Base-by-base conservation (phyloP, 2,329 filamentous ascomycete species). In the Akanthomyces muscarius region DNA sequence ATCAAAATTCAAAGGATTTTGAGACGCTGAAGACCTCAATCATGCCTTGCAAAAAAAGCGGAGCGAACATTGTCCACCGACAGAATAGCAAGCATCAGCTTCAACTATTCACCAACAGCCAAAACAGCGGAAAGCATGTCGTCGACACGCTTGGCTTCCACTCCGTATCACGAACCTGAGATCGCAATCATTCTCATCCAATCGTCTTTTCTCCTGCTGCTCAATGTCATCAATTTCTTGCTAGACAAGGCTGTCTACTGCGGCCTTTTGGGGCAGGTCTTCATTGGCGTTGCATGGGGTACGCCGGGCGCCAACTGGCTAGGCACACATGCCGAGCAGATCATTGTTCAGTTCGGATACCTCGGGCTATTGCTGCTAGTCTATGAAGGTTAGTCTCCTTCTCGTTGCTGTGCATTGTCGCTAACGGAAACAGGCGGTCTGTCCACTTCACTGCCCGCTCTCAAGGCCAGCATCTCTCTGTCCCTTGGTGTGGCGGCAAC, bases 291-390 rank as follows among this genome's bases (percentile, higher is more conserved):
- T 10, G 82, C 86, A 10, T 93, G 84, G 83, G 89, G 89, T 10
- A 82, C 81, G 0, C 89, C 89, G 0, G 88, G 87, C 1, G 83
- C 78, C 3, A 79, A 83, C 71, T 86, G 83, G 81, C 79, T 93
- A 0, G 76, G 78, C 0, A 23, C 63, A 0, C 75, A 80, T 4
- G 73, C 78, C 1, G 81, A 92, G 72, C 69, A 80, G 21, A 78
- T 79, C 0, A 77, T 90, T 33, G 81, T 88, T 25, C 82, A 89
- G 64, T 72, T 92, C 1, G 90, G 90, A 0, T 93, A 92, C 69
- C 73, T 92, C 0, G 89, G 90, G 0, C 72, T 92, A n/a, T 81
- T 92, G 7, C 74, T 91, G 30, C 75, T 92, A 1, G 88, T 92
- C 0, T 92, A 86, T 70, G 87, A 92, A 78, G 88, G 86, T 81